These are phyloP conservation scores for Dentipellis sp. DNA, from an alignment of 768 basidiomycete species.

Conservation along the genomic window DNA sequence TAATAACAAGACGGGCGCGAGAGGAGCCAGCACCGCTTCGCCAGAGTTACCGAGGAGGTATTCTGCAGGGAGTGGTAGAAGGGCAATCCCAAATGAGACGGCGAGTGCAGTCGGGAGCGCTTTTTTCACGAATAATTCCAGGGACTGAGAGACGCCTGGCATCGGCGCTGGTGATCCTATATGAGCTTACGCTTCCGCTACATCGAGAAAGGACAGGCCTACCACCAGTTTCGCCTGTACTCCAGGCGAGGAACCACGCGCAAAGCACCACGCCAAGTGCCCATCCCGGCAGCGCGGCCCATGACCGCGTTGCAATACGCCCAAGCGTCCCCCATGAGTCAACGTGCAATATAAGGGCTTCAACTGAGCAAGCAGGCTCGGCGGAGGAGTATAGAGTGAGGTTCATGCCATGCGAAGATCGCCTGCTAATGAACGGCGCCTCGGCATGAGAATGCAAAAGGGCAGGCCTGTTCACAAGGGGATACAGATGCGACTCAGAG, in stretches of 20 bases:
- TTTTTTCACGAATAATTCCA: slow-evolving; percentile 32
- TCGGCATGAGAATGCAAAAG: slow-evolving; percentile 61
- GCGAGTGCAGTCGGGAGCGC: slow-evolving; percentile 34
- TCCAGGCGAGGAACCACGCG: slow-evolving; percentile 46
- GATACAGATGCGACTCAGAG: slow-evolving; percentile 64
- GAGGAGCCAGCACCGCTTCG: slow-evolving; percentile 32
- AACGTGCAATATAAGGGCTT: slow-evolving; percentile 40
- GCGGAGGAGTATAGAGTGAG: slow-evolving; percentile 54
- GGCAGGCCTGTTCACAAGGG: slow-evolving; percentile 30
- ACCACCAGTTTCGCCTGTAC: slow-evolving; percentile 18
- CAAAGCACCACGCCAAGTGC: slow-evolving; percentile 59
- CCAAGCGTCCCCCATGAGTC: slow-evolving; percentile 70
- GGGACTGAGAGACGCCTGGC: slow-evolving; percentile 40
- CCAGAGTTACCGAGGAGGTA: slow-evolving; percentile 55
- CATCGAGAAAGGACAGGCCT: not conserved
- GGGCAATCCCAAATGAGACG: slow-evolving; percentile 34
- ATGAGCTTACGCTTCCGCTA: not conserved
- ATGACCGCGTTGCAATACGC: slow-evolving; percentile 64
- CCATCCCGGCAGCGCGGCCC: slow-evolving; percentile 66
- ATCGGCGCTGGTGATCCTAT: slow-evolving; percentile 25
- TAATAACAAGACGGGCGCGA: slow-evolving; percentile 51
- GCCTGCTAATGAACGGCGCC: slow-evolving; percentile 44
- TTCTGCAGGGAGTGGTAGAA: slow-evolving; percentile 47
- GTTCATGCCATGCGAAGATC: slow-evolving; percentile 30
- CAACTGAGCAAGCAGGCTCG: slow-evolving; percentile 33